phyloP scores from a whole-genome alignment of 441 rosid species.

The Syzygium syzygioides region DNA sequence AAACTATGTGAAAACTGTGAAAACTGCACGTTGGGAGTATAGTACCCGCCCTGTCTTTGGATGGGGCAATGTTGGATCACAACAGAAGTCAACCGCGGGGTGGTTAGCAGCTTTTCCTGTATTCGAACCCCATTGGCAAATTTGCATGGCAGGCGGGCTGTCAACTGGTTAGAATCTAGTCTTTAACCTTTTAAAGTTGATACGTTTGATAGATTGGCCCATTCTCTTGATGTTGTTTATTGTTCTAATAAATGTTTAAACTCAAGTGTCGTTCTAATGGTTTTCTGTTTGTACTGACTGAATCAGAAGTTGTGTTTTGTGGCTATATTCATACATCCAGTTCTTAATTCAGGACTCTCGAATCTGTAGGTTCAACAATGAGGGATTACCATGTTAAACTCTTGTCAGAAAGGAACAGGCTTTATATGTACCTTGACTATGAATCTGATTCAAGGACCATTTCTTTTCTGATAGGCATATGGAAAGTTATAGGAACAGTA shows the following conservation, averaged over 20 bases:
- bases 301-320: not conserved
- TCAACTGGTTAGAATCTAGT: conserved; percentile 65
- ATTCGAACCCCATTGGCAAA: conserved; percentile 98
- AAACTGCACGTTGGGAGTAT: conserved; percentile 92
- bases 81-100: conserved; percentile 93
- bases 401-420: not conserved
- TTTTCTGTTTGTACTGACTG: not conserved
- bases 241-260: not conserved
- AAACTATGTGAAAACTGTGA: conserved; percentile 55
- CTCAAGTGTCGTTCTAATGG: not conserved
- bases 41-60: conserved; percentile 88
- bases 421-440: not conserved
- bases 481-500: not conserved
- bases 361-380: not conserved
- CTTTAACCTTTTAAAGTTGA: conserved; percentile 7
- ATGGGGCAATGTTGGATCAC: conserved; percentile 83
- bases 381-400: not conserved
- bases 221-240: not conserved
- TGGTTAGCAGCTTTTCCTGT: conserved; percentile 98
- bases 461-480: not conserved
- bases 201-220: not conserved
- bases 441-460: not conserved
- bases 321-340: not conserved
- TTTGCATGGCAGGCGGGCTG: conserved; percentile 97
- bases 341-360: not conserved